Base-by-base conservation (phyloP, 768 basidiomycete species). In the Mycena sanguinolenta region DNA sequence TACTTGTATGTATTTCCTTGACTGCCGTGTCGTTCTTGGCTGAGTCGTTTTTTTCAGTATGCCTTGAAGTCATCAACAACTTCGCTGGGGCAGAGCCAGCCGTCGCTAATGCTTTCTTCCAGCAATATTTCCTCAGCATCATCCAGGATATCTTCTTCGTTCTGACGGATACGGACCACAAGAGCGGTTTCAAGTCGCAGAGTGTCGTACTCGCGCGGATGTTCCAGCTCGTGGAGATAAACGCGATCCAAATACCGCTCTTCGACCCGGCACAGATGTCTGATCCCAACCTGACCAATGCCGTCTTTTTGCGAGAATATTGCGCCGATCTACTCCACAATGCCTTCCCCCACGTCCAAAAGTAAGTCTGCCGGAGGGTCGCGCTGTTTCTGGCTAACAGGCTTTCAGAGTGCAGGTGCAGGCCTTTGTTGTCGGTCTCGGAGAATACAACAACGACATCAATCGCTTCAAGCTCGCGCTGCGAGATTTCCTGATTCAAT, bases 61-160 rank as follows among this genome's bases (percentile, higher is more conserved):
- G 93, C 76, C 83, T 96, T 75, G 97, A 98, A 83, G 91, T 98
- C 27, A 88, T 98, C 78, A 95, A 98, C 84, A 99, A 98, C 83
- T 97, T 99, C 76, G 92, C 95, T 14, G 81, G 79, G 67, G 84
- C 95, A 9, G 93, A 96, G 39, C 86, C 91, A 10, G 82, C 87
- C 16, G 92, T 98, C 60, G 88, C 92, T 74, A 97, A 94, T 77
- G 91, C 89, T 12, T 99, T 99, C 89, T 99, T 97, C 92, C 94
- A 95, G 79, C 93, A 94, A 79, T 99, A 96, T 82, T 96, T 94
- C 86, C 87, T 98, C 55, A 94, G 91, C 77, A 91, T 98, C 76
- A 85, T 98, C 39, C 96, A 97, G 75, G 98, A 99, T 79, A 95
- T 95, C 46, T 96, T 99, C 89, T 98, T 95, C 75, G 97, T 99